Evolutionary conservation across 169 alveolate species (phyloP), one percentile per base, ranked within the genome.

Genomic region (Theileria parva): DNA sequence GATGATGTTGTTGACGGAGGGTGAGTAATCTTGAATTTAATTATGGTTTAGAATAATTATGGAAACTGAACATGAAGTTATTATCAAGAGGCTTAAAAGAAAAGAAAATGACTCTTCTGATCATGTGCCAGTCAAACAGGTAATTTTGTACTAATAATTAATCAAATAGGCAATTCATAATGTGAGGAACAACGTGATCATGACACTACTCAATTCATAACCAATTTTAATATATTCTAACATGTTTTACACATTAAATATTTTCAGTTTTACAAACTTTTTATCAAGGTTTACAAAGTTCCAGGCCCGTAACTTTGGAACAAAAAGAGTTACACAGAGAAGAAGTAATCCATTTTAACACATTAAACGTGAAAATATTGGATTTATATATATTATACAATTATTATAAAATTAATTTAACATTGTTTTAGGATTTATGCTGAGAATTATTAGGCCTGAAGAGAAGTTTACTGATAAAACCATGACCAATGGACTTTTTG

Each of bases 1-100:
- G 94, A 90, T 70, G 93, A 90, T 66, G 83, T 87, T 1, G 92
- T 87, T 2, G 94, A 90, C 80, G 86, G 93, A 73, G 94, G 94
- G 91, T 85, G 21, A 12, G 91, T 23, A 34, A 17, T 6, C 11
- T 28, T 3, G 6, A 9, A 7, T 8, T 7, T 37, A 15, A 19
- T 51, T 28, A 19, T 19, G 34, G n/a, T 23, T 17, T 63, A 85
- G 91, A n/a, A 72, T 85, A 50, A 53, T 85, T 23, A 78, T 85
- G 87, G 91, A 85, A 68, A 50, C 67, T 12, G 87, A 85, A 34
- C 74, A 19, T 48, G 64, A 78, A n/a, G 79, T 85, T 12, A 67
- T 85, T 21, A 34, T 77, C 25, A 72, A 79, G 23, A 65, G 91
- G 19, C 81, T 85, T 17, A 78, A 74, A 68, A 66, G 79, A 5